A percentile compares a stretch with the other conserved stretches of the same genome.
Evolutionary conservation across 2,329 filamentous ascomycete genomes (phyloP).

Genomic region (Bertia moriformis): DNA sequence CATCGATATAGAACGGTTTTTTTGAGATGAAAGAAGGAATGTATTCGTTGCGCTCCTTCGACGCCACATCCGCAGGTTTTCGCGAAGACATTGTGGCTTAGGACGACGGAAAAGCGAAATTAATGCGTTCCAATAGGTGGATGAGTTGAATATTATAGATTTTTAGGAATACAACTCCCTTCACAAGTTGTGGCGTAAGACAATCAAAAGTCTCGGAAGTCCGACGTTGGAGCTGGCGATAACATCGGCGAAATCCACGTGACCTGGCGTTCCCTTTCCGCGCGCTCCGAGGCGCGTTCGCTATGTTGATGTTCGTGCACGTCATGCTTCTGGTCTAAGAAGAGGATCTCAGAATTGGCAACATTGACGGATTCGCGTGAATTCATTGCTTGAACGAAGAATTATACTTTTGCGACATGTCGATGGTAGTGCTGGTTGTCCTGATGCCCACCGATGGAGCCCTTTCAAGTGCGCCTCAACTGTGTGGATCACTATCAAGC

Average conservation of each 20-base stretch:
- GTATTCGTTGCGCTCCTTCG: slow-evolving; percentile 93
- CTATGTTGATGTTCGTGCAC: not conserved
- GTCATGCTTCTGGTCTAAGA: not conserved
- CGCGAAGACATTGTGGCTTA: not conserved
- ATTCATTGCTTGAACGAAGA: no score
- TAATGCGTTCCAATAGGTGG: no score
- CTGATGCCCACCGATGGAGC: slow-evolving; percentile 35
- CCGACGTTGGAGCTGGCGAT: no score
- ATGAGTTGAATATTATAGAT: no score
- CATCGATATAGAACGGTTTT: slow-evolving; percentile 84
- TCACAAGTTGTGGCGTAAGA: no score
- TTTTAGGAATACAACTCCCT: no score
- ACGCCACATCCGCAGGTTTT: slow-evolving; percentile 25
- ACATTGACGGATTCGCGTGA: no score
- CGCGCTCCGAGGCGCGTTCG: not conserved
- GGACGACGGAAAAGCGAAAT: no score
- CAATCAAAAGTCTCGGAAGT: no score
- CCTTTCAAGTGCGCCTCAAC: slow-evolving; percentile 82
- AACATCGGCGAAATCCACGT: not conserved
- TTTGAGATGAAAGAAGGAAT: slow-evolving; percentile 97
- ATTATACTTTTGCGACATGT: not conserved
- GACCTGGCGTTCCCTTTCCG: not conserved
- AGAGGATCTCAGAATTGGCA: not conserved
- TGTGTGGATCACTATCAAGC: slow-evolving; percentile 92
- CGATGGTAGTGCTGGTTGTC: not conserved